These are phyloP conservation scores for Saccharomyces hybrid DNA, from an alignment of 1,139 yeast species.

Conservation along the genomic window DNA sequence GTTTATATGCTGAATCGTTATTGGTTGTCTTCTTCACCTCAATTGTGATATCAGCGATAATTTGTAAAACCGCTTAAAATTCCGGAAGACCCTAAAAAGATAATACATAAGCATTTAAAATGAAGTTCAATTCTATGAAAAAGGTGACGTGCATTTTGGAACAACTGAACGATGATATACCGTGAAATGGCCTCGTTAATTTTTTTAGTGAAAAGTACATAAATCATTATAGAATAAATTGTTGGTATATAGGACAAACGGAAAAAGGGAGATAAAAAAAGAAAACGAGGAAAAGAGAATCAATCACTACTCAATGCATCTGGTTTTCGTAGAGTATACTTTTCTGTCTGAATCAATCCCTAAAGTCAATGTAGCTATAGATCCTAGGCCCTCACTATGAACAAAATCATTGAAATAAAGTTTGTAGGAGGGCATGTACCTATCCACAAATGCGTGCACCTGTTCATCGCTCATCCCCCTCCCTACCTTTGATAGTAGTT, in stretches of 20 bases:
- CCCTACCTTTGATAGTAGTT: constrained; percentile 47
- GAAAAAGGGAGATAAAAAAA: constrained; percentile 3
- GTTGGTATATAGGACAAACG: not conserved
- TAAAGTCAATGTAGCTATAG: constrained; percentile 25
- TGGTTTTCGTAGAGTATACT: constrained; percentile 13
- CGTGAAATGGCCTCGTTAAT: not conserved
- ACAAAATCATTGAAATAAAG: constrained; percentile 50
- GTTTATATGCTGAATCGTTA: not conserved
- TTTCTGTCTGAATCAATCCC: constrained; percentile 21
- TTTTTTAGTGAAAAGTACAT: not conserved
- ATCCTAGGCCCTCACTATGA: constrained; percentile 21
- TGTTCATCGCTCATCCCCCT: constrained; percentile 72
- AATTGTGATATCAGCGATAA: not conserved
- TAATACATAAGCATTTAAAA: not conserved
- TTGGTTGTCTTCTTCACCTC: not conserved
- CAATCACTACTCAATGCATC: constrained; percentile 12
- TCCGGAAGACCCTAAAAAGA: not conserved
- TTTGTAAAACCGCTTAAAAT: not conserved
- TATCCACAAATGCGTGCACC: constrained; percentile 60
- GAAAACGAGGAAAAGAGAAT: constrained; percentile 2
- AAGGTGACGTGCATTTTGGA: no score
- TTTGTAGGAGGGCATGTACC: constrained; percentile 83
- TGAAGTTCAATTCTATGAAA: no score
- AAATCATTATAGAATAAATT: not conserved
- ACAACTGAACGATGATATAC: no score